Base-by-base conservation (phyloP, 306 rosid species). In the Rubus parviflorus region DNA sequence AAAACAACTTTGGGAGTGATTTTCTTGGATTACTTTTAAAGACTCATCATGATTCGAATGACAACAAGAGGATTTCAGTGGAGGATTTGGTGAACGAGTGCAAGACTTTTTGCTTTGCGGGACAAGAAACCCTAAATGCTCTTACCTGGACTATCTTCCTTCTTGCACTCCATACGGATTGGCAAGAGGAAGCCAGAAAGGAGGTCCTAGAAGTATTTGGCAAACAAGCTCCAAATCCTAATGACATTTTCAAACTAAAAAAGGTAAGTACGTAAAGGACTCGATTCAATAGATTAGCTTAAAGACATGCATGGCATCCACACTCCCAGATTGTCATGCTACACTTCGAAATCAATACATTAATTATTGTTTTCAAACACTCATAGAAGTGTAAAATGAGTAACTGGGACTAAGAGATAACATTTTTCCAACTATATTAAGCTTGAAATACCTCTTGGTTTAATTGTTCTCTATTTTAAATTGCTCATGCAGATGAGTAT, bases 171-270 rank as follows among this genome's bases (percentile, higher is more conserved):
- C 71, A 80, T 52, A 37, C 75, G 1, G 79, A 80, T 30, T 80
- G 83, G 83, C 83, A 80, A 75, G 76, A 65, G 52, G 5, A 74
- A 43, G 71, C 75, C 69, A 74, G 83, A 68, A 67, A 45, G 46
- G 83, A 80, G 72, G 74, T 63, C 19, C 46, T 79, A 45, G 46
- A 72, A 10, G 43, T 79, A 64, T 79, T 72, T 63, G 78, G 78
- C 30, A 60, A 42, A 19, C 64, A 79, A 67, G n/a, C 51, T n/a
- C 78, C 78, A 20, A 72, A 46, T 13, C 45, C 83, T 16, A 42
- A 57, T 67, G 23, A 42, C 41, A 74, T 80, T 20, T 16, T 69
- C 16, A 68, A 58, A 40, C 58, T 80, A 9, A 80, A 74, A 37
- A 67, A n/a, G 2, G 72, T 74, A 80, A 74, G 75, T 42, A 16